Base-by-base conservation (phyloP, 495 filamentous ascomycete species). In the Friedmanniomyces endolithicus region DNA sequence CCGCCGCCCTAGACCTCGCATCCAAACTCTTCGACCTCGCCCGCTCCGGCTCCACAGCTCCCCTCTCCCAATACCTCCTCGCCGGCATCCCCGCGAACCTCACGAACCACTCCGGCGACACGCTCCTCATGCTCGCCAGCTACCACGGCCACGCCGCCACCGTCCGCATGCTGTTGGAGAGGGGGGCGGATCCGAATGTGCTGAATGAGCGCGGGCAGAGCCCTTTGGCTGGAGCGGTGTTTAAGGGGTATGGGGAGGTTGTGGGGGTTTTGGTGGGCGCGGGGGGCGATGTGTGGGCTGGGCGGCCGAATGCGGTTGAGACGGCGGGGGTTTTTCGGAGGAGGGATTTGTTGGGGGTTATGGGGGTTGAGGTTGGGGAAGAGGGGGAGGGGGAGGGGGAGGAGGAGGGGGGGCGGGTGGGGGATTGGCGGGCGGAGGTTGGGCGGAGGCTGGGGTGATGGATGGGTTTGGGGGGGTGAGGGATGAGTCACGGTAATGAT, bases 41-140 rank as follows among this genome's bases (percentile, higher is more conserved):
- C 8, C 70, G 70, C 40, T 37, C 46, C 6, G 70, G 70, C 57
- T 14, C 56, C 9, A 70, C 65, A 12, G 1, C 59, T 11, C 22
- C 48, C 0, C 63, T 72, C 0, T 24, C 19, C 22, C 39, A 57
- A 45, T 72, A 72, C 57, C 50, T 71, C 43, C 24, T 47, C 51
- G 70, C 70, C 6, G 70, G 70, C 55, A 67, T 72, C 41, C 68
- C 70, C 0, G 53, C 55, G 6, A 72, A 72, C 55, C 63, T 72
- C n/a, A 71, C 69, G 14, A 72, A 71, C 53, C 56, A 61, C 50
- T 59, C 59, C 25, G 70, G 70, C 53, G 69, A 72, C 62, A 72
- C 68, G 0, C 62, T 72, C 0, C 57, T 72, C 34, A 72, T 72
- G 70, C 67, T 72, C 0, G 66, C 70, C 7, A 43, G 63, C 0